Evolutionary conservation across 129 eudicot genomes (phyloP).

Genomic region (Flaveria ramosissima): DNA sequence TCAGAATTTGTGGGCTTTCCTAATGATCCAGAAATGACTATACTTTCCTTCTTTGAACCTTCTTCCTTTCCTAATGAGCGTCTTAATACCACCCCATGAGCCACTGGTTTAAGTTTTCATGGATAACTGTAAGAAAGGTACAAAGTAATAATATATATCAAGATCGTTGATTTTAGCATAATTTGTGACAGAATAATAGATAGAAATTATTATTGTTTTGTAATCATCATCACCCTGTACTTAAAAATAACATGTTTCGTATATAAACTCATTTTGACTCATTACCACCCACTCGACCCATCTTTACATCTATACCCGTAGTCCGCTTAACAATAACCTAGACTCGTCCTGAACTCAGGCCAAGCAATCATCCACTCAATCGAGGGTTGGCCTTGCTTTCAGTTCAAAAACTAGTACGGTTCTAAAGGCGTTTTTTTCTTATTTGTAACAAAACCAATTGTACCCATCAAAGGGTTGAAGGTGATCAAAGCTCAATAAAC

Average conservation of each 20-base stretch:
- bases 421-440: neutral
- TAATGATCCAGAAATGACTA: neutral
- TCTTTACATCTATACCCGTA: neutral
- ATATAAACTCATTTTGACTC: neutral
- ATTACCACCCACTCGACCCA: neutral
- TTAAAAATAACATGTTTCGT: neutral
- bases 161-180: neutral
- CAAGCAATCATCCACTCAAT: neutral
- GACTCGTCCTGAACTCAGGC: neutral
- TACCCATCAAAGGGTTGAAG: neutral
- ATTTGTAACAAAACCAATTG: neutral
- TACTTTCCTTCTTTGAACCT: neutral
- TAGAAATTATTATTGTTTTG: neutral
- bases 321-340: neutral
- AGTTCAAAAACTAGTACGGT: neutral
- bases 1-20: constrained; percentile 27
- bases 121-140: neutral
- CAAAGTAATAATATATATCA: neutral
- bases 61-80: neutral
- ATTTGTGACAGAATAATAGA: neutral
- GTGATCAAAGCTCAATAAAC: neutral
- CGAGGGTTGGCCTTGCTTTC: neutral
- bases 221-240: neutral
- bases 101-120: neutral
- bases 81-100: neutral